Conservation (phyloP, 371 early-diverging fungal genomes). For the Mucor lusitanicus region DNA sequence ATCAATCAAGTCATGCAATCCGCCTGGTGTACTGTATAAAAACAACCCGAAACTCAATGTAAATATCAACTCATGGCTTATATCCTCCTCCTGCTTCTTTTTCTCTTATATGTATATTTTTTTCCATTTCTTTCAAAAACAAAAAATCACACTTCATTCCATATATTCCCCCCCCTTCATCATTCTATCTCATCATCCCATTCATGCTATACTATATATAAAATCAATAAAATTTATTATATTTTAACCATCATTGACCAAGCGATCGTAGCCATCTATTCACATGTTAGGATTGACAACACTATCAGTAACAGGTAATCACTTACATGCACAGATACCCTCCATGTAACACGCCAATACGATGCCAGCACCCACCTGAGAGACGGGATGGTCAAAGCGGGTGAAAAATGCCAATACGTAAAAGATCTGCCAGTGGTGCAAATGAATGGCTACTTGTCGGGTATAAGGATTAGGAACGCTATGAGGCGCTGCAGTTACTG, state of each 20-base stretch:
- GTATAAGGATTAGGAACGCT: constrained; percentile 7
- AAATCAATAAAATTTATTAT: background rate
- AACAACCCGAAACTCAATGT: background rate
- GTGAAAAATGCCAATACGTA: constrained; percentile 82
- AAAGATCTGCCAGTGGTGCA: constrained; percentile 89
- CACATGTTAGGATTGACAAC: background rate
- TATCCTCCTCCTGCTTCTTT: background rate
- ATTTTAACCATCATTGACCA: constrained; percentile 34
- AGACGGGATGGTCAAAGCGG: constrained; percentile 68
- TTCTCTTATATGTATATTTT: constrained; percentile 8
- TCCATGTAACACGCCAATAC: constrained; percentile 78
- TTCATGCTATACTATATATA: background rate
- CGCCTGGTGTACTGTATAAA: constrained; percentile 21
- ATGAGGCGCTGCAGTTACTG: background rate
- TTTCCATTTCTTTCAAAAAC: background rate
- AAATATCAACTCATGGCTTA: background rate
- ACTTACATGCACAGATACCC: constrained; percentile 60
- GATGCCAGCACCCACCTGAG: constrained; percentile 72
- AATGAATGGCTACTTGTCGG: constrained; percentile 48
- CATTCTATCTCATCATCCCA: background rate
- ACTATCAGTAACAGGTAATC: background rate
- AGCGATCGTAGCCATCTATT: constrained; percentile 38
- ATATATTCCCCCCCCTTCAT: background rate
- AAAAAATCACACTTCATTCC: background rate
- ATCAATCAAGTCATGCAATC: constrained; percentile 23